Evolutionary conservation across 768 basidiomycete species (phyloP).

Genomic region (Lactarius tabidus): DNA sequence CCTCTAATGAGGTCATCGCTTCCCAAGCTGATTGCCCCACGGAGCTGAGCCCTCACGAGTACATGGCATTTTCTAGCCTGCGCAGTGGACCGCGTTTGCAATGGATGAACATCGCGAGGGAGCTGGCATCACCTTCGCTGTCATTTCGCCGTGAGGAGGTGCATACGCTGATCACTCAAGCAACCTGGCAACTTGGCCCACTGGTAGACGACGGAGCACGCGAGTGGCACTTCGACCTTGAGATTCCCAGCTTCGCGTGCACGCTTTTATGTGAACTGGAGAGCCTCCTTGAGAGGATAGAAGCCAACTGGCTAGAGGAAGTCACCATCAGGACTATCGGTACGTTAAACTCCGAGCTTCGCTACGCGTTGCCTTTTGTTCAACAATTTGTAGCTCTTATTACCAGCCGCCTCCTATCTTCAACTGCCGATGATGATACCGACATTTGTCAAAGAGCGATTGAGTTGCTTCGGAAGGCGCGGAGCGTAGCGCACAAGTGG

Average conservation of each 20-base stretch:
- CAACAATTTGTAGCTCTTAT: neutral
- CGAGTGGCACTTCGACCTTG: conserved; percentile 41
- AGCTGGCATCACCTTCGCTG: conserved; percentile 37
- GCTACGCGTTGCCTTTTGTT: too few species aligned
- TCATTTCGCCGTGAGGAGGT: conserved; percentile 40
- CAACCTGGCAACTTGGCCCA: conserved; percentile 41
- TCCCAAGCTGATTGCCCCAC: conserved; percentile 38
- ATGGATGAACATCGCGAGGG: conserved; percentile 31
- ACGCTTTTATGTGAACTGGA: conserved; percentile 37
- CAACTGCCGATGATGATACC: neutral
- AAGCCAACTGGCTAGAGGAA: conserved; percentile 38
- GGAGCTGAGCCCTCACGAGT: conserved; percentile 44
- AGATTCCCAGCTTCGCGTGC: conserved; percentile 32
- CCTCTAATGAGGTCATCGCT: conserved; percentile 41
- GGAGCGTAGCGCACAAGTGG: neutral
- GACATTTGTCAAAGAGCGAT: neutral
- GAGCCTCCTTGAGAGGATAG: conserved; percentile 34
- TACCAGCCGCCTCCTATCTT: neutral
- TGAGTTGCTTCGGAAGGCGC: neutral
- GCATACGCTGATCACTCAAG: conserved; percentile 41
- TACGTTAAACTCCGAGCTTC: neutral
- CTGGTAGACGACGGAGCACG: conserved; percentile 11
- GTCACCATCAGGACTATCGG: neutral
- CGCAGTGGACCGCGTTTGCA: conserved; percentile 44
- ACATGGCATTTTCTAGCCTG: conserved; percentile 41